These are phyloP conservation scores for Globisporangium camurandrum DNA, from an alignment of 352 stramenopile genomes.

Conservation along the genomic window DNA sequence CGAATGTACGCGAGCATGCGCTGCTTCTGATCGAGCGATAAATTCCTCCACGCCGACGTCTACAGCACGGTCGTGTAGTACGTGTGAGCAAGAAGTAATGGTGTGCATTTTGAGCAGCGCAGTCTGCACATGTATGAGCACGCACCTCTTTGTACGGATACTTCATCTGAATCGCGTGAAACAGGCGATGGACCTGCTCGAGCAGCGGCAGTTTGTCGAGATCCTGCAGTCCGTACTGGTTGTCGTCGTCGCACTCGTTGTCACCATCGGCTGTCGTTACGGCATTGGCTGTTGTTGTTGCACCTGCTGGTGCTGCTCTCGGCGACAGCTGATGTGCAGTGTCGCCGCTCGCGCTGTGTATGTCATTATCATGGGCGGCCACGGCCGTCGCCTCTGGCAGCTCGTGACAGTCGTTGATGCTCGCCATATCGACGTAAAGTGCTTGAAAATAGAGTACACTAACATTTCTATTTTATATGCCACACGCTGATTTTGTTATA, in stretches of 20 bases:
- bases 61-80: conserved; percentile 8
- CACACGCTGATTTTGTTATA: too few species aligned
- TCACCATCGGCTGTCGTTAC: neutral
- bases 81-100: neutral
- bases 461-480: too few species aligned
- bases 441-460: too few species aligned
- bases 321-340: neutral
- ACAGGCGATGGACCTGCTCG: conserved; percentile 79
- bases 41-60: conserved; percentile 66
- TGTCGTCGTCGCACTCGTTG: conserved; percentile 10
- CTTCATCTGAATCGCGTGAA: conserved; percentile 73
- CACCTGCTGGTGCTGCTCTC: neutral
- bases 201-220: conserved; percentile 62
- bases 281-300: neutral
- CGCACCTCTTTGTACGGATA: conserved; percentile 79
- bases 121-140: too few species aligned
- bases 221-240: conserved; percentile 65
- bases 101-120: too few species aligned
- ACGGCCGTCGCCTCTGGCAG: neutral
- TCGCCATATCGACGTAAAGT: neutral
- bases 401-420: neutral
- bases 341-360: neutral
- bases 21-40: conserved; percentile 74
- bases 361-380: neutral
- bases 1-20: conserved; percentile 81